Evolutionary conservation across 1,139 yeast genomes (phyloP).

Genomic region (Nakaseomyces uthaithaninus): DNA sequence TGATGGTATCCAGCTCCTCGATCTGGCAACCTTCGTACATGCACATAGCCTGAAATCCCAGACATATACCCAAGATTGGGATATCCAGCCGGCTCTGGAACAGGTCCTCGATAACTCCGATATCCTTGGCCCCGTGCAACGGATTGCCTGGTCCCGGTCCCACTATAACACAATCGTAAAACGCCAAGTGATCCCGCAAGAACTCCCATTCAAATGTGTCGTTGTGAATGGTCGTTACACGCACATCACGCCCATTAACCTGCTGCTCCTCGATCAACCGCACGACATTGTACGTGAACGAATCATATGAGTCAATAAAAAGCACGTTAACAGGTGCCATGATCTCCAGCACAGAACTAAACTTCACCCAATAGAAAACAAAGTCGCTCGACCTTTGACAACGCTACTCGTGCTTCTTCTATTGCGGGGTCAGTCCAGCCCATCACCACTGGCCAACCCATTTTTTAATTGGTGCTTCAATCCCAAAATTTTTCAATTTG

Average conservation of each 20-base stretch:
- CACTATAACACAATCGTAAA: conserved; percentile 70
- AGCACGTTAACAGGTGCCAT: conserved; percentile 32
- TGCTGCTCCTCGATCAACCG: conserved; percentile 45
- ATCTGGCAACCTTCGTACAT: conserved; percentile 55
- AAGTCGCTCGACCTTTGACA: too few species aligned
- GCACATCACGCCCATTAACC: conserved; percentile 39
- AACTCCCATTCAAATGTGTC: conserved; percentile 48
- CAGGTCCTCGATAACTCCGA: conserved; percentile 57
- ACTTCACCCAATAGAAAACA: too few species aligned
- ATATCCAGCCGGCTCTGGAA: conserved; percentile 30
- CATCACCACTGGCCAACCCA: too few species aligned
- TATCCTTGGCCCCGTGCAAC: conserved; percentile 43
- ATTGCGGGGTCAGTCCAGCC: too few species aligned
- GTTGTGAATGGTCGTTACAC: conserved; percentile 66
- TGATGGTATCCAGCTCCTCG: conserved; percentile 46
- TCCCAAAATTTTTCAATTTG: too few species aligned
- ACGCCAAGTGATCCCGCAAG: conserved; percentile 33
- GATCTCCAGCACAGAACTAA: not conserved
- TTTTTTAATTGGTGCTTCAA: too few species aligned
- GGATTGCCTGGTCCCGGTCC: conserved; percentile 99
- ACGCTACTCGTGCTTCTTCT: too few species aligned
- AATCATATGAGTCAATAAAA: conserved; percentile 87
- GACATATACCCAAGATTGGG: conserved; percentile 85
- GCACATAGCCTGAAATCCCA: conserved; percentile 86
- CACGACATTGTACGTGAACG: conserved; percentile 79